Evolutionary conservation across 1,139 yeast species (phyloP).

Genomic region (Keqinozyma sinolaborantium): DNA sequence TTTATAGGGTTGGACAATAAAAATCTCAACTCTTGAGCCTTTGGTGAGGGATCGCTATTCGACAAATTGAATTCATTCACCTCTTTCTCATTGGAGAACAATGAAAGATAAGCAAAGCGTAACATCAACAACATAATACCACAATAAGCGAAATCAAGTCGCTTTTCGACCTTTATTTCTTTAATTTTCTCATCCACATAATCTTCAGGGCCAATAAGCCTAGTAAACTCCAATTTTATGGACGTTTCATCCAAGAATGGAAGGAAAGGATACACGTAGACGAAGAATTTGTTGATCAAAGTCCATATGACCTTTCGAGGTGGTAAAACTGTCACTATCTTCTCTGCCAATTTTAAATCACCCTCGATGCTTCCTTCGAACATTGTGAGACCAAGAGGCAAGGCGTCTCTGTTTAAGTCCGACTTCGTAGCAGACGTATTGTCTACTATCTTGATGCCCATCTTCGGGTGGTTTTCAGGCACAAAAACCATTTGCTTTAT

Average conservation of each 20-base stretch:
- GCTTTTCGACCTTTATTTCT: conserved; percentile 21
- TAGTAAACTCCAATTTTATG: conserved; percentile 19
- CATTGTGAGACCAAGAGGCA: conserved; percentile 20
- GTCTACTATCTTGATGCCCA: neutral
- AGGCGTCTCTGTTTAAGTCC: conserved; percentile 13
- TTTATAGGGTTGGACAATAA: conserved; percentile 18
- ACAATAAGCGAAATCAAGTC: conserved; percentile 28
- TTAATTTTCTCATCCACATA: conserved; percentile 14
- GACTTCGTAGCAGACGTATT: neutral
- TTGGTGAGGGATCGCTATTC: conserved; percentile 20
- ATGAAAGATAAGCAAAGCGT: conserved; percentile 27
- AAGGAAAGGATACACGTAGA: conserved; percentile 40
- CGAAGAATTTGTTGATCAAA: conserved; percentile 42
- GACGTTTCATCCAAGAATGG: conserved; percentile 47
- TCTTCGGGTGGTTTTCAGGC: neutral
- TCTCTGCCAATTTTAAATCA: conserved; percentile 25
- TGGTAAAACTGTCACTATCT: conserved; percentile 43
- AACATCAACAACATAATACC: conserved; percentile 26
- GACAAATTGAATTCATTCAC: conserved; percentile 25
- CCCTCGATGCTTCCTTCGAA: conserved; percentile 29
- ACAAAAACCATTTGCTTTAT: neutral
- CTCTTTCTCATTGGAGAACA: conserved; percentile 27
- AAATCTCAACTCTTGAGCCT: conserved; percentile 9
- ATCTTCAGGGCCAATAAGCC: conserved; percentile 25
- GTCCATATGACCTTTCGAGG: conserved; percentile 42